phyloP scores from a whole-genome alignment of 2,329 filamentous ascomycete species.

The Ceratocystis eucalypticola region DNA sequence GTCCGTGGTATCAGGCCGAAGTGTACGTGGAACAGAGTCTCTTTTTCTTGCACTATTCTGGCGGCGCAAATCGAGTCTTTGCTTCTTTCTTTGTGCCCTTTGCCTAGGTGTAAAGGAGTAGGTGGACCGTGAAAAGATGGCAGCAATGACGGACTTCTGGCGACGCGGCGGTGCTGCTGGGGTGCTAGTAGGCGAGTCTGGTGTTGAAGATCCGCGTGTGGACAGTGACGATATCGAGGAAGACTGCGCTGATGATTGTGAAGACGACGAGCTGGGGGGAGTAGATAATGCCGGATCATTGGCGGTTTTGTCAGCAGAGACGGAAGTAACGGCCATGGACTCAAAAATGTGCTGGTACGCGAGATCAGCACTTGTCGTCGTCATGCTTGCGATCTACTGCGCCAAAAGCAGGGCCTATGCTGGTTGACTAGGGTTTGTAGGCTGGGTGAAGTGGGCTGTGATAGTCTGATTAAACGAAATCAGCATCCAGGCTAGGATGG shows the following conservation, averaged over 20 bases:
- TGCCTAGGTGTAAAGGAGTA: conserved; percentile 8
- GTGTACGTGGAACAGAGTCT: not conserved
- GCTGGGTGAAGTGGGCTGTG: not conserved
- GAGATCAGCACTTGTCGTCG: conserved; percentile 14
- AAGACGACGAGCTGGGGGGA: conserved; percentile 9
- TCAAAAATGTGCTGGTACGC: conserved; percentile 18
- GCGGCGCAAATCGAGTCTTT: not conserved
- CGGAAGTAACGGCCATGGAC: not conserved
- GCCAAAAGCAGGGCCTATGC: conserved; percentile 3
- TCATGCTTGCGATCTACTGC: conserved; percentile 10
- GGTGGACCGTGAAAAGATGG: conserved; percentile 14
- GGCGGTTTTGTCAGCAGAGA: not conserved
- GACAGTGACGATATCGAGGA: conserved; percentile 6
- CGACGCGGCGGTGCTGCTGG: conserved; percentile 12
- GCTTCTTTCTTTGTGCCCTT: conserved; percentile 12
- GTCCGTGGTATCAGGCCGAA: not conserved
- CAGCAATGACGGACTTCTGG: conserved; percentile 12
- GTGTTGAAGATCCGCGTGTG: conserved; percentile 6
- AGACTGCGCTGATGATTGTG: conserved; percentile 6
- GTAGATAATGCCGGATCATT: not conserved
- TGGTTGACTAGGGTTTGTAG: not conserved
- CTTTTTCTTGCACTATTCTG: not conserved
- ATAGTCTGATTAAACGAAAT: conserved; percentile 2
- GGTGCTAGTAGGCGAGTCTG: conserved; percentile 7
- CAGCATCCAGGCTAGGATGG: not conserved